These are phyloP conservation scores for Echium plantagineum DNA, from an alignment of 257 asterid genomes.

Conservation along the genomic window DNA sequence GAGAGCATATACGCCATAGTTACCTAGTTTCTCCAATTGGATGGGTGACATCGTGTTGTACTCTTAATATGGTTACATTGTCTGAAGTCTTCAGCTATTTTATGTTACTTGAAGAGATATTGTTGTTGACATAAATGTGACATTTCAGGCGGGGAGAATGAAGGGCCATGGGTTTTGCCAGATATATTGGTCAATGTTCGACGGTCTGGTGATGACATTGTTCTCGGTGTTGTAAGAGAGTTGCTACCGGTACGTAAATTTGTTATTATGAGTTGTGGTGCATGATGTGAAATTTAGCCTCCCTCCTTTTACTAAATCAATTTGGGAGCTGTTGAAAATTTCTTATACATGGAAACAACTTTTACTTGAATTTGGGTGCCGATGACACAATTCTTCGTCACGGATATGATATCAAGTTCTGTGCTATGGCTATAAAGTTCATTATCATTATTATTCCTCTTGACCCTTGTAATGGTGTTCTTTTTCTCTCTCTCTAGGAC, in stretches of 20 bases:
- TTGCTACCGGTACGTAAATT: constrained; percentile 61
- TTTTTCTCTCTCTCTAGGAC: constrained; percentile 42
- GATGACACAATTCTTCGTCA: no score
- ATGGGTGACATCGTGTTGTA: neutral
- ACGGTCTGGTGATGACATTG: constrained; percentile 54
- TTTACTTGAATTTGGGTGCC: no score
- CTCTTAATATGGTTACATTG: neutral
- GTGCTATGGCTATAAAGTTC: neutral
- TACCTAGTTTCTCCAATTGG: no score
- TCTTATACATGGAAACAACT: neutral
- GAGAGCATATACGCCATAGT: neutral
- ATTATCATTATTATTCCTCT: neutral
- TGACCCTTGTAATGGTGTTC: neutral
- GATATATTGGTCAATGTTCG: constrained; percentile 74
- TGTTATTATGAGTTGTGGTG: neutral
- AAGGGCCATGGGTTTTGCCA: constrained; percentile 79
- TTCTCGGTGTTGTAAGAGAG: constrained; percentile 58
- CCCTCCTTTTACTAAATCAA: neutral
- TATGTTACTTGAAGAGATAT: neutral
- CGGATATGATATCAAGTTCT: no score
- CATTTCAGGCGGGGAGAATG: constrained; percentile 63
- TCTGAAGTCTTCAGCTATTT: no score
- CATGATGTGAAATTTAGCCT: neutral
- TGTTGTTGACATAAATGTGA: neutral
- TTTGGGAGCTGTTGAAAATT: neutral